Percentiles rank a stretch among this genome's conserved stretches.
Conservation (phyloP, 2,329 filamentous ascomycete species). For the Fusarium coicis region DNA sequence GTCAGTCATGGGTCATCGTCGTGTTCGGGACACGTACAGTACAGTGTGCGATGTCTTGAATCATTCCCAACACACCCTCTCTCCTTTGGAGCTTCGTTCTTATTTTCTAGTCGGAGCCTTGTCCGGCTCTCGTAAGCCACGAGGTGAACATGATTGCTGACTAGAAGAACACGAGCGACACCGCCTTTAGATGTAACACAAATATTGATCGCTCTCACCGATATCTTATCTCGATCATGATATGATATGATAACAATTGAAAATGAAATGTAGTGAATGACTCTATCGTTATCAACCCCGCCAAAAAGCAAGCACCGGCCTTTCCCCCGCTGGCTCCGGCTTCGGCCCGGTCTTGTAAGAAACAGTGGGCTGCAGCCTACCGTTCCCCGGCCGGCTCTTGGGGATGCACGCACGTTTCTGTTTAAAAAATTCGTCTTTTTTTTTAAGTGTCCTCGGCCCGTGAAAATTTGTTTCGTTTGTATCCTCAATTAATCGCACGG, state of each 20-base stretch:
- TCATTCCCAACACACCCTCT: conserved; percentile 5
- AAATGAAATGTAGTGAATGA: neutral
- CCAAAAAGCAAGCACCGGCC: conserved; percentile 13
- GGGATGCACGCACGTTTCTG: neutral
- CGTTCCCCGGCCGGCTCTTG: conserved; percentile 30
- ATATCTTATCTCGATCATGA: conserved; percentile 14
- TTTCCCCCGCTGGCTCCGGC: conserved; percentile 30
- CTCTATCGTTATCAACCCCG: conserved; percentile 22
- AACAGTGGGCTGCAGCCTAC: conserved; percentile 22
- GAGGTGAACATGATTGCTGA: neutral
- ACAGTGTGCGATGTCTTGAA: conserved; percentile 23
- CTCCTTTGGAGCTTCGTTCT: neutral
- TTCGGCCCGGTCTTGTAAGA: conserved; percentile 32
- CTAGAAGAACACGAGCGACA: conserved; percentile 13
- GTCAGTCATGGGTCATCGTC: conserved; percentile 24
- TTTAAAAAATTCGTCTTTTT: neutral
- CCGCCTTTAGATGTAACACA: conserved; percentile 11
- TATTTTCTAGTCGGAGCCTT: conserved; percentile 11
- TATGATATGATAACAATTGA: neutral
- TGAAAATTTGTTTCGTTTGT: conserved; percentile 1
- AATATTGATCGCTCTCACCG: conserved; percentile 10
- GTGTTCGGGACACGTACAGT: neutral
- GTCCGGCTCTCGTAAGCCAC: conserved; percentile 30
- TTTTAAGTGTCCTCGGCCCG: neutral
- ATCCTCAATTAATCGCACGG: conserved; percentile 32